Conservation (phyloP, 2,329 filamentous ascomycete genomes). For the Hysterium pulicare region DNA sequence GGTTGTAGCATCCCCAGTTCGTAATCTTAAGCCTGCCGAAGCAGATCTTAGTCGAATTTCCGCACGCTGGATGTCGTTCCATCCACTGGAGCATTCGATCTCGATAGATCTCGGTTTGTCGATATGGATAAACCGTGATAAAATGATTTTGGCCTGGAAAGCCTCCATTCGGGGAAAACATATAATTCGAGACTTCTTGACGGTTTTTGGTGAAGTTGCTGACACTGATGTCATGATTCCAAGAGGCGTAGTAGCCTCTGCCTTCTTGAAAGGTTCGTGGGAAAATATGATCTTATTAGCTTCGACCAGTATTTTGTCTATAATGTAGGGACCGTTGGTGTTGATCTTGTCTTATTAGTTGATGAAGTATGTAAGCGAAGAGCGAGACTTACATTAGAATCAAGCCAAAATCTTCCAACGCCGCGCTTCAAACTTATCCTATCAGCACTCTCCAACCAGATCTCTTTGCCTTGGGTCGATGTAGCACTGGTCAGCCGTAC, state of each 20-base stretch:
- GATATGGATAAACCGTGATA: conserved; percentile 71
- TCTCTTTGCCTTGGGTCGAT: conserved; percentile 60
- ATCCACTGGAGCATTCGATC: conserved; percentile 67
- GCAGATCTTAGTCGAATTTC: conserved; percentile 55
- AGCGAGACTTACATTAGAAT: conserved; percentile 41
- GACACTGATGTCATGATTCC: conserved; percentile 46
- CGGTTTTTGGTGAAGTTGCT: conserved; percentile 27
- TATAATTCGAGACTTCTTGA: conserved; percentile 57
- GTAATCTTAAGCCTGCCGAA: conserved; percentile 58
- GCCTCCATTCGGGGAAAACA: conserved; percentile 69
- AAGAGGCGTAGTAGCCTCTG: conserved; percentile 45
- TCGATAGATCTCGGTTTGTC: conserved; percentile 77
- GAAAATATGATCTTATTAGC: conserved; percentile 63
- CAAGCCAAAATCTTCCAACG: conserved; percentile 50
- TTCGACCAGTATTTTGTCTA: conserved; percentile 67
- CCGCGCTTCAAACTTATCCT: conserved; percentile 54
- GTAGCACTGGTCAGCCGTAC: conserved; percentile 60
- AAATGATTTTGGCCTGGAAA: conserved; percentile 64
- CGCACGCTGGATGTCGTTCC: conserved; percentile 60
- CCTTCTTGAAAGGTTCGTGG: conserved; percentile 58
- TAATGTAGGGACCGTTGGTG: conserved; percentile 69
- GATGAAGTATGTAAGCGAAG: background rate
- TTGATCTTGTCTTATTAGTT: conserved; percentile 50
- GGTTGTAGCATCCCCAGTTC: conserved; percentile 49
- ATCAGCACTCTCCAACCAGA: conserved; percentile 57